Evolutionary conservation across 2,329 filamentous ascomycete genomes (phyloP).

Genomic region (Diaporthe aspalathi): DNA sequence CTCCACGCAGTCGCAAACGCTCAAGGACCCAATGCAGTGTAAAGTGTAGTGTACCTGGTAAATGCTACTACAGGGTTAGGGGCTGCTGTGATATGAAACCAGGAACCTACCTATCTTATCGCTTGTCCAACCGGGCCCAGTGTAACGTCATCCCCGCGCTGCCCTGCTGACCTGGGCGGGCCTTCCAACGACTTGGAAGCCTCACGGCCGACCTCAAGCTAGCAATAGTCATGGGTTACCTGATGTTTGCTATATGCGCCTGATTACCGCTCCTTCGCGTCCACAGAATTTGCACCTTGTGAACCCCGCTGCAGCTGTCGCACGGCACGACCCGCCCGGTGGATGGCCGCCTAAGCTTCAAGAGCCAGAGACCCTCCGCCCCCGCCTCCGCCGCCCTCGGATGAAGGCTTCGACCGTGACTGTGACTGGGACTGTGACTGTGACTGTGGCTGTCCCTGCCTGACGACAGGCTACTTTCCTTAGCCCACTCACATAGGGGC

Average conservation of each 20-base stretch:
- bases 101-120: conserved; percentile 1
- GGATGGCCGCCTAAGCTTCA: conserved; percentile 27
- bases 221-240: conserved; percentile 8
- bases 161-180: conserved; percentile 8
- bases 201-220: conserved; percentile 17
- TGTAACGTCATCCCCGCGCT: conserved; percentile 23
- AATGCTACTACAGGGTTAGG: not conserved
- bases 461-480: conserved; percentile 4
- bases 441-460: not conserved
- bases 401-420: not conserved
- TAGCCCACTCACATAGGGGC: not conserved
- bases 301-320: conserved; percentile 9
- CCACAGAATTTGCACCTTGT: not conserved
- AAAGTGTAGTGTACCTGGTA: too few relatives aligned
- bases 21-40: too few relatives aligned
- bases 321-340: conserved; percentile 18
- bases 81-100: not conserved
- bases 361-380: conserved; percentile 4
- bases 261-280: conserved; percentile 2
- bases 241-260: conserved; percentile 15
- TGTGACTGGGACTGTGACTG: not conserved
- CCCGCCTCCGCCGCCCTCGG: not conserved
- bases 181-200: not conserved
- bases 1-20: too few relatives aligned
- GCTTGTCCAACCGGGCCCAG: conserved; percentile 1